These are phyloP conservation scores for Cornus controversa DNA, from an alignment of 148 eudicot species.

Conservation along the genomic window DNA sequence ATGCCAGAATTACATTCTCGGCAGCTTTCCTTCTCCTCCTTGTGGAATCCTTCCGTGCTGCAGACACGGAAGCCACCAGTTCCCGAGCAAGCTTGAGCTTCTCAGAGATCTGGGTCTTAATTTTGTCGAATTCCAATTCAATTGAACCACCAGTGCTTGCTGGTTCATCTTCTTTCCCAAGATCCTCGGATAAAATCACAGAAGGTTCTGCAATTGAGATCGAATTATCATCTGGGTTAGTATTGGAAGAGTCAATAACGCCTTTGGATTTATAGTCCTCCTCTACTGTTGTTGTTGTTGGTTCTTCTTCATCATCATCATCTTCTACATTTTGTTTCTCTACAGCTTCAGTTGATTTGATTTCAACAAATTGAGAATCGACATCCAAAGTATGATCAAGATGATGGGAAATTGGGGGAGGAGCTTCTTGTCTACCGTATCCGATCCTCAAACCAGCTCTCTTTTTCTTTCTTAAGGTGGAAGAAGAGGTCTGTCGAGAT, in stretches of 20 bases:
- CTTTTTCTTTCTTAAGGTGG: slow-evolving; percentile 55
- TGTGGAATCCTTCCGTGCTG: slow-evolving; percentile 48
- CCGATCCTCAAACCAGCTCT: slow-evolving; percentile 69
- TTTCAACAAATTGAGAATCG: slow-evolving; percentile 9
- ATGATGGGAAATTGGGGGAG: slow-evolving; percentile 30
- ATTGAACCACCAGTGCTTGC: slow-evolving; percentile 16
- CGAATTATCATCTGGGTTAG: not conserved
- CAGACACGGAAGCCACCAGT: slow-evolving; percentile 43
- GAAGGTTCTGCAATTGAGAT: not conserved
- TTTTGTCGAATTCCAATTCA: slow-evolving; percentile 42
- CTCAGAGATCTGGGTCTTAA: slow-evolving; percentile 48
- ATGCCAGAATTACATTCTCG: slow-evolving; percentile 45
- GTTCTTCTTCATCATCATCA: slow-evolving; percentile 14
- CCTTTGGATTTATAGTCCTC: not conserved
- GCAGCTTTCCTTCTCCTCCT: slow-evolving; percentile 67
- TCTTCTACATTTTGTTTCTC: not conserved
- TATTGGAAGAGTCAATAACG: not conserved
- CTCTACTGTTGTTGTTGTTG: not conserved
- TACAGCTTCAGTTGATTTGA: slow-evolving; percentile 17
- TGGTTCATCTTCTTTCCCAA: slow-evolving; percentile 21
- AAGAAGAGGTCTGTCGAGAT: slow-evolving; percentile 36
- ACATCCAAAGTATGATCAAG: slow-evolving; percentile 10
- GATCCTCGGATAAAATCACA: not conserved
- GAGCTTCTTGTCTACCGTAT: slow-evolving; percentile 47
- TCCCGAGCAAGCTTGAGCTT: slow-evolving; percentile 45